Base-by-base conservation (phyloP, 116 monocot species). In the Zostera marina region DNA sequence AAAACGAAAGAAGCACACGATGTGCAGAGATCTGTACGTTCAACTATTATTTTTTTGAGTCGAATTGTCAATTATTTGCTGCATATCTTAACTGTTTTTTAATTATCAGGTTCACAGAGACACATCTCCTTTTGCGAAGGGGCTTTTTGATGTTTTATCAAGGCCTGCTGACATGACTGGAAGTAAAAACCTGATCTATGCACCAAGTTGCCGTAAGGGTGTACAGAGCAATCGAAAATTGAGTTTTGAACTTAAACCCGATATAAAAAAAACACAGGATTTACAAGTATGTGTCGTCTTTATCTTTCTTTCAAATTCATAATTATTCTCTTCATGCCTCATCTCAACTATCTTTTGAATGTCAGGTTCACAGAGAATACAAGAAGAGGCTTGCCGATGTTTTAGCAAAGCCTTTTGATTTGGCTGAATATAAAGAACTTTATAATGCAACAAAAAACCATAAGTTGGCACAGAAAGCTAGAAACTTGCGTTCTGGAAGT, bases 321-420 rank as follows among this genome's bases (percentile, higher is more conserved):
- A 53, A 19, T 21, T 53, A 20, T 53, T 20, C 19, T 10, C 2
- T 53, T 22, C 17, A 22, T 53, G n/a, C n/a, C 8, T 53, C 53
- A 17, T 53, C 22, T 53, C 5, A 54, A 52, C 7, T 16, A 17
- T 52, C 52, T 52, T 8, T 52, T 11, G 54, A 54, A 24, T 23
- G 10, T 25, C 11, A 9, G 13, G 19, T 9, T 2, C 25, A 2
- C 7, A 20, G 17, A 1, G 14, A 26, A 16, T 62, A 25, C 17
- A 13, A 47, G 9, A 51, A 47, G 38, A 48, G 12, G 16, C 62
- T 62, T 21, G 26, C 22, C 1, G 21, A 8, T 48, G n/a, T n/a
- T 47, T 38, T 24, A 8, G 21, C 21, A 23, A 62, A 39, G 26
- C 62, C 62, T 48, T 62, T 62, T 39, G 26, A 49, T 32, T 47